These are phyloP conservation scores for Hirsutella thompsonii DNA, from an alignment of 2,329 filamentous ascomycete species.

Conservation along the genomic window DNA sequence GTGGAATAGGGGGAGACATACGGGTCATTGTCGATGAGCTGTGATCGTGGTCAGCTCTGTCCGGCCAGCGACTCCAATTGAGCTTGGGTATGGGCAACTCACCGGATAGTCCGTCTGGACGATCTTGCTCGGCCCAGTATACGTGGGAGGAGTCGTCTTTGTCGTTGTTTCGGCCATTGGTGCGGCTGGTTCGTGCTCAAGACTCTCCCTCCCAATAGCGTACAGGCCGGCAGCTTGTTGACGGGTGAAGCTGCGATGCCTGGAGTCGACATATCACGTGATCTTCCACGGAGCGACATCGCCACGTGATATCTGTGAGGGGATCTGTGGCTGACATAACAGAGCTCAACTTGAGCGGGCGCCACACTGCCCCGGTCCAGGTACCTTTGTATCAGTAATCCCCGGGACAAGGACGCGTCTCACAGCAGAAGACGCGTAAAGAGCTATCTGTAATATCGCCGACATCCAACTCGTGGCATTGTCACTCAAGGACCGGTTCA, in stretches of 20 bases:
- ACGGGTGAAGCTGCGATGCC: background rate
- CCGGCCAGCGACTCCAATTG: slow-evolving; percentile 7
- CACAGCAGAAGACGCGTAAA: no score
- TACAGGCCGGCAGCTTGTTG: slow-evolving; percentile 11
- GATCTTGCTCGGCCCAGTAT: slow-evolving; percentile 49
- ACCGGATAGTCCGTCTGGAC: slow-evolving; percentile 80
- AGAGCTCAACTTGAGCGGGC: no score
- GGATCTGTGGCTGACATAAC: background rate
- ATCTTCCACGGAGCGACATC: no score
- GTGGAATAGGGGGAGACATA: slow-evolving; percentile 30
- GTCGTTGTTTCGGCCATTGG: slow-evolving; percentile 24
- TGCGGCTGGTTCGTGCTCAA: slow-evolving; percentile 14
- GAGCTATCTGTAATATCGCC: background rate
- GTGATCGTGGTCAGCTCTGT: slow-evolving; percentile 16
- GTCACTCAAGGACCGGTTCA: no score
- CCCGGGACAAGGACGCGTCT: no score
- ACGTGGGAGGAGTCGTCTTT: slow-evolving; percentile 22
- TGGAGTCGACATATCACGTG: background rate
- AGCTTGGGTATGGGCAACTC: slow-evolving; percentile 24
- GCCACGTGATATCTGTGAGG: background rate
- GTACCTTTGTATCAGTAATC: no score
- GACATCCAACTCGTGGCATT: background rate
- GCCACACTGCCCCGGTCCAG: no score
- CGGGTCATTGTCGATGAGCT: slow-evolving; percentile 99
- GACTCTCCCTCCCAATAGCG: slow-evolving; percentile 11